These are phyloP conservation scores for Lithocarpus polystachyus DNA, from an alignment of 306 rosid genomes.

Conservation along the genomic window DNA sequence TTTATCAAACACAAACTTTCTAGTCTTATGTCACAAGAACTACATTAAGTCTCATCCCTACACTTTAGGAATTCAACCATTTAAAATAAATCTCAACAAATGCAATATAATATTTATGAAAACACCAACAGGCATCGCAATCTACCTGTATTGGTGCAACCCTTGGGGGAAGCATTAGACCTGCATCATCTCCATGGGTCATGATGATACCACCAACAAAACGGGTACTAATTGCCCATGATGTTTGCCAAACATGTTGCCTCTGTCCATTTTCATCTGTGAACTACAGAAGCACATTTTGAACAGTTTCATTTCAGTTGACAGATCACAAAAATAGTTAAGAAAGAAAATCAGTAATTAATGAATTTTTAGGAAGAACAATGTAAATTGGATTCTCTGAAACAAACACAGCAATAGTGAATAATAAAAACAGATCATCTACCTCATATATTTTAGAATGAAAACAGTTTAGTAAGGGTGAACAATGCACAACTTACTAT, in stretches of 20 bases:
- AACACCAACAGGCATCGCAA: constrained; percentile 15
- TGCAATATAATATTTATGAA: background rate
- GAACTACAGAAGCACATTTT: constrained; percentile 58
- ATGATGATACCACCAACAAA: constrained; percentile 96
- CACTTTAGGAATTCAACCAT: background rate
- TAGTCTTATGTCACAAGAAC: background rate
- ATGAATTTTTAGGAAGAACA: background rate
- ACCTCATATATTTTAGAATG: background rate
- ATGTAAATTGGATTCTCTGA: background rate
- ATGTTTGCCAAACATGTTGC: constrained; percentile 91
- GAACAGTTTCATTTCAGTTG: constrained; percentile 21
- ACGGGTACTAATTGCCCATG: constrained; percentile 98
- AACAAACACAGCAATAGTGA: background rate
- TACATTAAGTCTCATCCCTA: background rate
- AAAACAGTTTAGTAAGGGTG: background rate
- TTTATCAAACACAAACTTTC: background rate
- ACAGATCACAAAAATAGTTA: constrained; percentile 20
- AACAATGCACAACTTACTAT: background rate
- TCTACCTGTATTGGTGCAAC: constrained; percentile 83
- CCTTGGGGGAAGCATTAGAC: constrained; percentile 94
- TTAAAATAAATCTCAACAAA: background rate
- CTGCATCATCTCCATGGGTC: constrained; percentile 96
- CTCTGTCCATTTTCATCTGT: constrained; percentile 84
- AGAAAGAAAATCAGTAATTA: background rate
- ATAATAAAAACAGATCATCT: background rate